phyloP scores from a whole-genome alignment of 2,329 filamentous ascomycete species.

The Claviceps monticola region DNA sequence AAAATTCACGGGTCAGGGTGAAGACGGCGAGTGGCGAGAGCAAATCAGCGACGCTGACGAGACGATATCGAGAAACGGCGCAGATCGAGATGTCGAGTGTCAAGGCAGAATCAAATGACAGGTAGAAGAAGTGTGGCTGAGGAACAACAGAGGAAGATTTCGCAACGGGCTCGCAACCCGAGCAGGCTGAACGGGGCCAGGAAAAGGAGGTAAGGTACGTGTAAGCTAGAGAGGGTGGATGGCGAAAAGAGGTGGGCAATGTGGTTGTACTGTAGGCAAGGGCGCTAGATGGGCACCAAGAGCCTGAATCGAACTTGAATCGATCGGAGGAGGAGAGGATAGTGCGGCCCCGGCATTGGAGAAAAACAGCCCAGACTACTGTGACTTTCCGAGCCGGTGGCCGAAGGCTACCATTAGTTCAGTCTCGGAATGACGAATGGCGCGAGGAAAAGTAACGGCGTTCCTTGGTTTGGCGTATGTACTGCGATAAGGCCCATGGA shows the following conservation, averaged over 20 bases:
- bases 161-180: neutral
- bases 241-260: constrained; percentile 2
- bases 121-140: neutral
- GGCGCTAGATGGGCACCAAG: constrained; percentile 2
- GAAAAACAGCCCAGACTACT: neutral
- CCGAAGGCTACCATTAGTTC: neutral
- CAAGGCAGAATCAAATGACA: neutral
- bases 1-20: neutral
- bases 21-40: neutral
- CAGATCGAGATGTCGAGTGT: neutral
- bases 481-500: neutral
- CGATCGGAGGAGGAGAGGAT: neutral
- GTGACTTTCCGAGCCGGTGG: neutral
- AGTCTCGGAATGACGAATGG: neutral
- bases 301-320: constrained; percentile 2
- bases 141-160: neutral
- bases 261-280: constrained; percentile 3
- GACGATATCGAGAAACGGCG: neutral
- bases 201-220: neutral
- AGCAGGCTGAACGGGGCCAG: neutral
- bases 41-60: neutral
- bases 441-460: neutral
- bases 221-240: constrained; percentile 1
- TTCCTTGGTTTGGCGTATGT: neutral
- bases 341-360: neutral